Evolutionary conservation across 1,139 yeast species (phyloP), one percentile per base, ranked within the genome.

Genomic region (Yamadazyma atlantica): DNA sequence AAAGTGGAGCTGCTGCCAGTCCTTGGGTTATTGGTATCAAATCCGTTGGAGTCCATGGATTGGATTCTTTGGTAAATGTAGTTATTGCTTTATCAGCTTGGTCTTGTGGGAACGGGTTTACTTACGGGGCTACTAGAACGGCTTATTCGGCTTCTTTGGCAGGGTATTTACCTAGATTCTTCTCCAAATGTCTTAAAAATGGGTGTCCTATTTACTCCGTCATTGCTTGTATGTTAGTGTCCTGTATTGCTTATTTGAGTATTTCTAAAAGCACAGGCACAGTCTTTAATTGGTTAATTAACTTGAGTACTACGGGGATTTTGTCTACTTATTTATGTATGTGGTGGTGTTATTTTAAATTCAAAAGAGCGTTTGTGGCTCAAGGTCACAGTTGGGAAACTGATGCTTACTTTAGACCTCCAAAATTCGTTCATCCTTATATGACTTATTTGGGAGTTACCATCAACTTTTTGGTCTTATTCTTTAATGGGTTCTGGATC

Each of bases 311-410:
- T 14, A 76, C 80, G 18, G 78, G 81, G 9, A 62, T 77, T 33
- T 69, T 78, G 48, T 58, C 76, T 42, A 68, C 78, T 12, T 78
- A 79, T 66, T 62, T 72, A 10, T 63, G 71, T 41, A 69, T 78
- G 40, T 74, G 80, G 56, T 56, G 67, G 48, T 56, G 71, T 38
- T 78, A 75, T 54, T 65, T 65, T 54, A 60, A 62, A 44, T 64
- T 66, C 46, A 59, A 61, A 44, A 54, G 40, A 34, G 69, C 69
- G 0, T 56, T 61, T 45, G 50, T 40, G 11, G 68, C 62, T 6
- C 73, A 66, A 46, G 65, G 66, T 4, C 43, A 51, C 14, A 54
- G 53, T 34, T 50, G 53, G 31, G 44, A 53, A 17, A 54, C 50
- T n/a, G 50, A 44, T 22, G 49, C 56, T 19, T 58, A 55, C 44